Base-by-base conservation (phyloP, 208 protist species). In the Angomonas ambiguus region DNA sequence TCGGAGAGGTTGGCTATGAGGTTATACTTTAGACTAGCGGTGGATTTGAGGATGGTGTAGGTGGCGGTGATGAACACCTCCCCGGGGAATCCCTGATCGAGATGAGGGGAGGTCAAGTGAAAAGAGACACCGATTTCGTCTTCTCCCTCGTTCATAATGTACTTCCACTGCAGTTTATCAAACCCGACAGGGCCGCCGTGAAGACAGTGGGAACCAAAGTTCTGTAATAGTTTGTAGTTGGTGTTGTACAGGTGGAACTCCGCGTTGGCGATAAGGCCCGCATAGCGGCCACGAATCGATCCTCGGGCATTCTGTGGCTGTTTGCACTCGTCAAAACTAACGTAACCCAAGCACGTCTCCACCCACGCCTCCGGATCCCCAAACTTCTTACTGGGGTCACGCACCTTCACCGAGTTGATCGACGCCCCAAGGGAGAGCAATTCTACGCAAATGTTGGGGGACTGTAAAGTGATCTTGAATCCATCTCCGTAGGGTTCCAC, bases 11-110 rank as follows among this genome's bases (percentile, higher is more conserved):
- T 64, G 38, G 86, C 86, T 45, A 77, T 65, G 25, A 82, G 74
- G 38, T 71, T 71, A 64, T 81, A 85, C 73, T 85, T 80, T 42
- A 90, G 76, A 18, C 73, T 80, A 11, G 75, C 74, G 3, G 68
- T 42, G 18, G 74, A n/a, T 49, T 82, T 80, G 4, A 60, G 27
- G 49, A 94, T 82, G 49, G 79, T 82, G 75, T 94, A 94, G 31
- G 84, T 89, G 8, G 74, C 80, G 8, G 79, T 88, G 10, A 83
- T 74, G 32, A 79, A 79, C 18, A 94, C 57, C 67, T 94, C 84
- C 16, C 84, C 87, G 1, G 87, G 87, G 55, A 92, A 94, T 24
- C 85, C 85, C 57, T 94, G 79, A 38, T 94, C 87, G 27, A 92
- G 59, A 63, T 94, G 83, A 8, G 84, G 82, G 4, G 79, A 88